Conservation (phyloP, 306 rosid species). For the Oxytropis ochrocephala region DNA sequence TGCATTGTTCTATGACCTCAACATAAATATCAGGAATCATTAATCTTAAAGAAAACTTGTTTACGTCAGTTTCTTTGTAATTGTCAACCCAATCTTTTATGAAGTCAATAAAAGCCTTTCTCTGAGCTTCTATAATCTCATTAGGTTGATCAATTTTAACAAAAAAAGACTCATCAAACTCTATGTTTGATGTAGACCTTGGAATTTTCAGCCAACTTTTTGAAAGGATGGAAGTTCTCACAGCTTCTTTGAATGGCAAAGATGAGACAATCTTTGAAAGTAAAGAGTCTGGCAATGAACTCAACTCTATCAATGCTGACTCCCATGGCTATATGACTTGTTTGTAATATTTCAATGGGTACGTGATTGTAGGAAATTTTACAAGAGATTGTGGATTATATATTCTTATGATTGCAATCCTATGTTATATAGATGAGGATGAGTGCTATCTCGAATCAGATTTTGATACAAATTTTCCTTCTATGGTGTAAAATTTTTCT, state of each 20-base stretch:
- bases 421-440: too few species aligned
- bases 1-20: neutral
- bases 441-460: too few species aligned
- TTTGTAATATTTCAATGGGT: too few species aligned
- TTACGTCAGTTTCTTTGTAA: neutral
- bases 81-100: neutral
- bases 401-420: too few species aligned
- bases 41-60: constrained; percentile 5
- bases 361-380: too few species aligned
- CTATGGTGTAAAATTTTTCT: too few species aligned
- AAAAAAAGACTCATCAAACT: constrained; percentile 15
- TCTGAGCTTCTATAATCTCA: neutral
- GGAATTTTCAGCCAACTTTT: neutral
- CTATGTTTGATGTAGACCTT: neutral
- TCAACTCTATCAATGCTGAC: too few species aligned
- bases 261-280: too few species aligned
- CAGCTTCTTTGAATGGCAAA: constrained; percentile 14
- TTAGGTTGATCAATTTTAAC: neutral
- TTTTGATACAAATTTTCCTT: too few species aligned
- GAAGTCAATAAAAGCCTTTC: neutral
- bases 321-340: neutral
- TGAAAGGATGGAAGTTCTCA: neutral
- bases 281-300: too few species aligned
- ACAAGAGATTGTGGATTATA: too few species aligned
- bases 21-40: neutral